Conservation (phyloP, 2,329 filamentous ascomycete species). For the Thermoascus crustaceus region DNA sequence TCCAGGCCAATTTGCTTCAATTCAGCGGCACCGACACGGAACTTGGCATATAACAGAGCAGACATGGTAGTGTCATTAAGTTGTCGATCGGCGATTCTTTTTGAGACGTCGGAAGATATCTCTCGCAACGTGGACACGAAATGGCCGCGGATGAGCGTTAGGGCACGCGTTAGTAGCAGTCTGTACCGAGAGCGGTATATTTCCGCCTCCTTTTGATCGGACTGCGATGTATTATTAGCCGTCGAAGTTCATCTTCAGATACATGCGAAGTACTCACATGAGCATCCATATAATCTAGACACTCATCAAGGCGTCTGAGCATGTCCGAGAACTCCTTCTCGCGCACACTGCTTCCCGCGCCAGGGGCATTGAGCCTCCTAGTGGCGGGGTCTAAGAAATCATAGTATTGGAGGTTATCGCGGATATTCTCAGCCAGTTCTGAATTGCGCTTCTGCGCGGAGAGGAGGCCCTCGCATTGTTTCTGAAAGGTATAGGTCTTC, state of each 20-base stretch:
- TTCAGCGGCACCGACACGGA: constrained; percentile 57
- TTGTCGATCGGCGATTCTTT: constrained; percentile 57
- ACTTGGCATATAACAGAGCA: constrained; percentile 62
- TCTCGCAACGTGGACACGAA: constrained; percentile 57
- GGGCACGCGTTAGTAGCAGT: constrained; percentile 62
- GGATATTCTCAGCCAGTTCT: constrained; percentile 72
- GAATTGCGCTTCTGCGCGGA: constrained; percentile 72
- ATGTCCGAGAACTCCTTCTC: constrained; percentile 81
- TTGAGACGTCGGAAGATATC: constrained; percentile 54
- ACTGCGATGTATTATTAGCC: constrained; percentile 39
- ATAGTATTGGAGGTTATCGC: constrained; percentile 89
- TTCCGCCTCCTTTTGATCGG: constrained; percentile 77
- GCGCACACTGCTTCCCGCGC: constrained; percentile 76
- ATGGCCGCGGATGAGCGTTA: constrained; percentile 59
- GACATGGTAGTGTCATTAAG: constrained; percentile 66
- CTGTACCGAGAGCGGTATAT: constrained; percentile 83
- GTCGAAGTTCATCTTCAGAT: background rate
- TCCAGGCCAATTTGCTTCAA: constrained; percentile 59
- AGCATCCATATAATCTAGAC: constrained; percentile 82
- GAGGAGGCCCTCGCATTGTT: constrained; percentile 82
- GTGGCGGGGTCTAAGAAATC: constrained; percentile 87
- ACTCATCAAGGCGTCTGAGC: constrained; percentile 77
- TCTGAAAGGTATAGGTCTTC: constrained; percentile 88
- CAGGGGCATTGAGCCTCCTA: constrained; percentile 81
- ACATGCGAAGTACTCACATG: constrained; percentile 51